Percentiles rank a stretch among this genome's conserved stretches.
These are phyloP conservation scores for Strombidium stylifer DNA, from an alignment of 73 alveolate species.

Conservation along the genomic window DNA sequence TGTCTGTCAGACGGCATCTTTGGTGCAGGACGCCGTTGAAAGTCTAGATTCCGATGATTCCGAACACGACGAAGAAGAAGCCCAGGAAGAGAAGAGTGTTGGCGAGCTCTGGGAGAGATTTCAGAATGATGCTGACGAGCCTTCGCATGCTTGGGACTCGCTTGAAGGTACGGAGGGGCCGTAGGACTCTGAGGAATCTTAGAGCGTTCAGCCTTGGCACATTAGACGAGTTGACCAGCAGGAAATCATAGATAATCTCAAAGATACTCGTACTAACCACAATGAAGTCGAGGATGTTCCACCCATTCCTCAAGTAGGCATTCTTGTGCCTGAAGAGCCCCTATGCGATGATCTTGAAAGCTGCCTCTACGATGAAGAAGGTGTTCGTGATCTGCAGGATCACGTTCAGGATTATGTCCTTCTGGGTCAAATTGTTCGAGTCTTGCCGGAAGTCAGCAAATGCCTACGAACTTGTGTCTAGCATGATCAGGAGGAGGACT, in stretches of 20 bases:
- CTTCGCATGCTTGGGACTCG: constrained; percentile 22
- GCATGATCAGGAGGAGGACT: too few relatives aligned
- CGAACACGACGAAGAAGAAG: constrained; percentile 49
- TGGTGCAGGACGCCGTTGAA: constrained; percentile 43
- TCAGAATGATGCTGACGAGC: constrained; percentile 32
- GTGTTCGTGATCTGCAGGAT: too few relatives aligned
- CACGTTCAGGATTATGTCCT: too few relatives aligned
- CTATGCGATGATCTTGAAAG: constrained; percentile 37
- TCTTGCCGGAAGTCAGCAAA: too few relatives aligned
- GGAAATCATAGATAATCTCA: too few relatives aligned
- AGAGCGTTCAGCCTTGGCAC: constrained; percentile 19
- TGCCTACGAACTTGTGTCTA: too few relatives aligned
- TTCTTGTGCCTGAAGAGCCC: constrained; percentile 27
- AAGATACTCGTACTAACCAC: constrained; percentile 34
- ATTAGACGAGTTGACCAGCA: background rate
- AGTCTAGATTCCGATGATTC: constrained; percentile 52
- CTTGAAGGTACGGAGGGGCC: constrained; percentile 1
- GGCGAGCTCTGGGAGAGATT: constrained; percentile 60
- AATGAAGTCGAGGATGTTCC: constrained; percentile 47
- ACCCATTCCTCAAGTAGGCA: constrained; percentile 52
- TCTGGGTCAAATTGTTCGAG: too few relatives aligned
- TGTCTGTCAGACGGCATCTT: constrained; percentile 21
- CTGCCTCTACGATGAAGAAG: constrained; percentile 27
- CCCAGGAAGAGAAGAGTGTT: constrained; percentile 45
- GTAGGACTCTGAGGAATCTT: constrained; percentile 8